Evolutionary conservation across 495 filamentous ascomycete genomes (phyloP).

Genomic region (Penicillium turbatum): DNA sequence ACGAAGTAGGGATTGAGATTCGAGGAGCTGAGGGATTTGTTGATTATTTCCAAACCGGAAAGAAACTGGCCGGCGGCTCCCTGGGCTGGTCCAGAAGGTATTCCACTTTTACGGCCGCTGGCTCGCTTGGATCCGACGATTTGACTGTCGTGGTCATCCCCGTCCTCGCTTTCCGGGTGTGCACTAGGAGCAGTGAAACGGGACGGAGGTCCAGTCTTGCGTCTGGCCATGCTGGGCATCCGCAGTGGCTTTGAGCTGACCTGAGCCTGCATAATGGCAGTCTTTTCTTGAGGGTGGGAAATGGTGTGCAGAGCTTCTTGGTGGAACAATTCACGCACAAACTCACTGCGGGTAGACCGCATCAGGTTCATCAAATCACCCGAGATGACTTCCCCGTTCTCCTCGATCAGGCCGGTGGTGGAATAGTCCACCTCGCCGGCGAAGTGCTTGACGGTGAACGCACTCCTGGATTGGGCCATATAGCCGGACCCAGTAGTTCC

Average conservation of each 20-base stretch:
- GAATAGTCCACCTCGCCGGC: slow-evolving; percentile 97
- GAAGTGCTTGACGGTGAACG: slow-evolving; percentile 90
- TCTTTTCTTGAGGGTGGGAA: slow-evolving; percentile 83
- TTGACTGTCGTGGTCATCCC: slow-evolving; percentile 50
- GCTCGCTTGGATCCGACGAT: slow-evolving; percentile 37
- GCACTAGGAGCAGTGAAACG: slow-evolving; percentile 29
- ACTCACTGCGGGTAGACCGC: slow-evolving; percentile 78
- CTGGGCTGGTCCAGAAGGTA: slow-evolving; percentile 55
- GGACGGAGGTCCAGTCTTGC: slow-evolving; percentile 53
- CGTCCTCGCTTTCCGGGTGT: slow-evolving; percentile 45
- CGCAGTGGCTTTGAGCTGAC: slow-evolving; percentile 91
- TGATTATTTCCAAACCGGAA: slow-evolving; percentile 82
- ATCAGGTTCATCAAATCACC: slow-evolving; percentile 96
- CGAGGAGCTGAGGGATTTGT: slow-evolving; percentile 69
- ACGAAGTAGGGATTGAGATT: slow-evolving; percentile 92
- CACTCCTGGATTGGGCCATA: slow-evolving; percentile 65
- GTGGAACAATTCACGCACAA: slow-evolving; percentile 84
- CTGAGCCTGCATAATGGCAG: slow-evolving; percentile 90
- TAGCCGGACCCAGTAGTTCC: slow-evolving; percentile 72
- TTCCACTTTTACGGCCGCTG: slow-evolving; percentile 36
- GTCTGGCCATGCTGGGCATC: slow-evolving; percentile 86
- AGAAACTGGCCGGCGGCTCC: slow-evolving; percentile 92
- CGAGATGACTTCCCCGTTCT: slow-evolving; percentile 93
- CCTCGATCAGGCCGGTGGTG: slow-evolving; percentile 77
- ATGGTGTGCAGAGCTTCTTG: slow-evolving; percentile 89